Base-by-base conservation (phyloP, 306 rosid genomes). In the Prunus campanulata region DNA sequence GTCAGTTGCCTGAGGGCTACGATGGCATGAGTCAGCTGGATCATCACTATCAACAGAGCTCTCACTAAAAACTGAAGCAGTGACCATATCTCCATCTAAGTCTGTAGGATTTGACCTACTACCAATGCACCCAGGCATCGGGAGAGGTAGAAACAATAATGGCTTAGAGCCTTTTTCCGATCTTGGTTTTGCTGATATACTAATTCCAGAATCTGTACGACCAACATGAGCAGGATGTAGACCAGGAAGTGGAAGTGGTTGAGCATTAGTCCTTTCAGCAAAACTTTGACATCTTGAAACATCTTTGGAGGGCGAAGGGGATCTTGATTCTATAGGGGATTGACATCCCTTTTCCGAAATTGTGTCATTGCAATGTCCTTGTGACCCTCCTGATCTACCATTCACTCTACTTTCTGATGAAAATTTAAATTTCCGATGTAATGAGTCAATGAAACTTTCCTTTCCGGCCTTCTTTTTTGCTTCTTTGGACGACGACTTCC, bases 271-370 rank as follows among this genome's bases (percentile, higher is more conserved):
- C 83, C 99, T 91, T 82, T 91, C 98, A 30, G 85, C 87, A 86
- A 95, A 95, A 87, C 99, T 96, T 85, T 92, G 99, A 85, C 96
- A 91, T 88, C 99, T 90, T 48, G 83, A 83, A 42, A 96, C 99
- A 60, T 81, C 50, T 85, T 89, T 96, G 83, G 96, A 91, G 72
- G 99, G 98, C 9, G 99, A 96, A 75, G 98, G 91, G 3, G 97
- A 93, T 83, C 96, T 87, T 78, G 98, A 89, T 80, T 75, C 91
- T 72, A 66, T 56, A 39, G 96, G 98, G 47, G 97, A 89, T 69
- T 47, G 87, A 84, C 87, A 88, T 64, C 93, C 97, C 81, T 78
- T 91, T 86, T 96, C 99, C 7, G 99, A 96, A 74, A 87, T 64
- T 71, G 98, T 87, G 81, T 91, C 99, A 87, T 83, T 86, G 89